Percentiles rank a stretch among this genome's conserved stretches.
Conservation (phyloP, 2,329 filamentous ascomycete species). For the Monosporascus ibericus region DNA sequence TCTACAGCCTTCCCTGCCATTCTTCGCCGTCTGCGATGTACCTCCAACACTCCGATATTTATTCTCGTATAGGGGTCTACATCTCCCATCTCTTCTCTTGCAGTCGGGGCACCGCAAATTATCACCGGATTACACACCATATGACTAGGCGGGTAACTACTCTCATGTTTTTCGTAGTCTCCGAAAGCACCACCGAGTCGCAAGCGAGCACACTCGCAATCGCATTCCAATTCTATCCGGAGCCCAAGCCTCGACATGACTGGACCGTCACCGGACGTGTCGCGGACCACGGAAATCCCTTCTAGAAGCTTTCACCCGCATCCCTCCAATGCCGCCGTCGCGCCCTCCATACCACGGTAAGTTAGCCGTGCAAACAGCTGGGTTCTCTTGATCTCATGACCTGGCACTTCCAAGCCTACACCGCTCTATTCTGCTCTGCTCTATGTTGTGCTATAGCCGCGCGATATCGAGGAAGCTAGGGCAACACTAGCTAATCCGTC, state of each 20-base stretch:
- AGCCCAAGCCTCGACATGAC: not conserved
- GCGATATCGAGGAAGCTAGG: not conserved
- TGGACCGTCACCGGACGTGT: not conserved
- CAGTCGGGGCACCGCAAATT: no score
- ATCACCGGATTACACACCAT: not conserved
- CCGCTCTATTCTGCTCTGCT: no score
- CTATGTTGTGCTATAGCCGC: no score
- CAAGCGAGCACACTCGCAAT: not conserved
- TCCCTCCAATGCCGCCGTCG: not conserved
- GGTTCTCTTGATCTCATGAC: not conserved
- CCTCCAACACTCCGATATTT: no score
- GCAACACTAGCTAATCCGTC: not conserved
- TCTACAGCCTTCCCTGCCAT: no score
- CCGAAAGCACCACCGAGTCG: not conserved
- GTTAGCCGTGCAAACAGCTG: not conserved
- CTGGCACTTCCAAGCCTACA: not conserved
- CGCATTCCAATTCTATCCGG: not conserved
- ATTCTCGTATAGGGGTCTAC: no score
- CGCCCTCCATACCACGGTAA: not conserved
- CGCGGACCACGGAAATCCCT: not conserved
- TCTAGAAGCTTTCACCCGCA: not conserved
- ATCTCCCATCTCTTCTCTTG: no score
- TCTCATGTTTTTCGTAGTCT: not conserved
- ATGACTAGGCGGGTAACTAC: not conserved
- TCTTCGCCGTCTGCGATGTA: no score